phyloP scores from a whole-genome alignment of 257 asterid genomes.

The Solanum tacnaense region DNA sequence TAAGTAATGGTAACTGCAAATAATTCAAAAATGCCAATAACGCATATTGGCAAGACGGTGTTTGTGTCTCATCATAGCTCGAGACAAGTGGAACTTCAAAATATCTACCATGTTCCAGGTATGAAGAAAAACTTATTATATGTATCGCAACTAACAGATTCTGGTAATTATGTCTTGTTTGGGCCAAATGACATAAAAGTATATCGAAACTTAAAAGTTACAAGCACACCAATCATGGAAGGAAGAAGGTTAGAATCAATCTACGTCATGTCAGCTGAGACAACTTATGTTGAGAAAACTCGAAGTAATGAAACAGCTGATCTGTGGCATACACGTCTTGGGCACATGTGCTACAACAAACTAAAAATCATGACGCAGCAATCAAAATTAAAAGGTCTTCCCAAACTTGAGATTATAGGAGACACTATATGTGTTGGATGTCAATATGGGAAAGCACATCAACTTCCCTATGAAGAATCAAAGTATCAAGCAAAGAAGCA shows the following conservation, averaged over 20 bases:
- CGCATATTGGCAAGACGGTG: neutral
- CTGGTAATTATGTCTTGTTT: neutral
- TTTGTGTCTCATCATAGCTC: neutral
- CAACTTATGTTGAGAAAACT: neutral
- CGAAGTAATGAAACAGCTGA: neutral
- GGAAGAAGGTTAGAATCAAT: neutral
- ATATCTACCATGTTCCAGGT: neutral
- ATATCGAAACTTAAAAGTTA: neutral
- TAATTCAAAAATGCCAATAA: neutral
- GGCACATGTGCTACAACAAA: neutral
- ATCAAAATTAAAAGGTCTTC: neutral
- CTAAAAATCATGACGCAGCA: neutral
- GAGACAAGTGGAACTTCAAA: neutral
- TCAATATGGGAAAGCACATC: neutral
- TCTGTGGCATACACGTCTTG: neutral
- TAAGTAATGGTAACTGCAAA: neutral
- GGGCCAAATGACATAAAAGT: neutral
- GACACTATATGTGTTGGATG: neutral
- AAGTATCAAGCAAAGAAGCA: neutral
- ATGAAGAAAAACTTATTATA: neutral
- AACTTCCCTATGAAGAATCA: neutral
- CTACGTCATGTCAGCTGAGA: neutral
- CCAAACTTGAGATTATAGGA: neutral
- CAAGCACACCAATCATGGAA: neutral
- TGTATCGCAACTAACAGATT: neutral